Conservation (phyloP, 2,329 filamentous ascomycete species). For the Leptographium galeiforme region DNA sequence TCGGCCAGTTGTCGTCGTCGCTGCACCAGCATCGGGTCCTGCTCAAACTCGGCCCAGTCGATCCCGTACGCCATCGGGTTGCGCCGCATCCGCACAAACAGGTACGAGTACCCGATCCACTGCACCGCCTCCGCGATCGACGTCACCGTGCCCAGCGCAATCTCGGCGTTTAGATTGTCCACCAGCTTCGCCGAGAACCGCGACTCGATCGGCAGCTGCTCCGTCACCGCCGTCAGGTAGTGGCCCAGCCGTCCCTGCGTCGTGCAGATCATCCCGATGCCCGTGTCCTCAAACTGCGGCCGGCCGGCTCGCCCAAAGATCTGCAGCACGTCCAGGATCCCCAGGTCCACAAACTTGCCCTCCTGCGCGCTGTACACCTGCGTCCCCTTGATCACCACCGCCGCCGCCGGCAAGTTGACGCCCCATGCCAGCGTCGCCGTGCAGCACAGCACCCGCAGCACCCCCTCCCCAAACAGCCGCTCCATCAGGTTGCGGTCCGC, state of each 20-base stretch:
- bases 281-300: conserved; percentile 93
- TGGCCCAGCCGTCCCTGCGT: conserved; percentile 87
- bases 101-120: conserved; percentile 95
- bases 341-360: conserved; percentile 90
- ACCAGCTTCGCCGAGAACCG: conserved; percentile 86
- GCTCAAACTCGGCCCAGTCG: conserved; percentile 77
- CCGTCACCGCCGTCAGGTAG: conserved; percentile 84
- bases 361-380: conserved; percentile 94
- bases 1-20: conserved; percentile 75
- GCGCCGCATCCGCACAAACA: conserved; percentile 91
- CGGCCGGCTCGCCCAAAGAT: conserved; percentile 97
- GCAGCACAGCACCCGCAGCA: conserved; percentile 96
- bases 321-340: conserved; percentile 91
- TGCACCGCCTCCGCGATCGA: conserved; percentile 87
- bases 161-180: conserved; percentile 93
- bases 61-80: conserved; percentile 91
- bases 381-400: conserved; percentile 95
- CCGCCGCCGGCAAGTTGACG: conserved; percentile 93
- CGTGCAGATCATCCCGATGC: conserved; percentile 96
- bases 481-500: conserved; percentile 95
- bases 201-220: conserved; percentile 96
- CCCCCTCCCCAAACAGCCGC: conserved; percentile 74
- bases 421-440: conserved; percentile 96
- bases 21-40: conserved; percentile 80
- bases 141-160: conserved; percentile 85